Percentiles rank a stretch among this genome's conserved stretches.
These are phyloP conservation scores for Trichoderma polysporum DNA, from an alignment of 2,329 filamentous ascomycete genomes.

Conservation along the genomic window DNA sequence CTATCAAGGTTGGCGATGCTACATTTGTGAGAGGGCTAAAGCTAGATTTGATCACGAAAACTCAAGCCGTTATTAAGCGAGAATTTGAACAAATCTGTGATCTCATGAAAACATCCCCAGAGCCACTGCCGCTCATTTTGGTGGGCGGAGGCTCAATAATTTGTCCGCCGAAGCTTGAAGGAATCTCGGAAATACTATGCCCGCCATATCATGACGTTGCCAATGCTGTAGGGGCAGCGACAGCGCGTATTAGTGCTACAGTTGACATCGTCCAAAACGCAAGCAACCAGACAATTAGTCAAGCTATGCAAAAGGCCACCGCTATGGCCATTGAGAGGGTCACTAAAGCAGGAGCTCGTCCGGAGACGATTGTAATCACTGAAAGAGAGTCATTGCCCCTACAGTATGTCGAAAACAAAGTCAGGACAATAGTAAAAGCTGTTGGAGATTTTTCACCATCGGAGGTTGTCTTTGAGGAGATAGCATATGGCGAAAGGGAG, in stretches of 20 bases:
- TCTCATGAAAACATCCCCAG: neutral
- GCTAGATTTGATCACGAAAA: neutral
- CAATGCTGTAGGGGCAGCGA: neutral
- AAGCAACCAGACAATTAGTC: too few relatives aligned
- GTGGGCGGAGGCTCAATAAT: neutral
- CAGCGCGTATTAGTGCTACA: neutral
- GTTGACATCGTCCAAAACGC: neutral
- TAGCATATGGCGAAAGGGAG: neutral
- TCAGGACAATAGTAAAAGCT: neutral
- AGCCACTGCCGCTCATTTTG: neutral
- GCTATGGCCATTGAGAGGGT: neutral
- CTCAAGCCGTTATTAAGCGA: neutral
- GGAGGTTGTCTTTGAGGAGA: neutral
- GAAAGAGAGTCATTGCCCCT: neutral
- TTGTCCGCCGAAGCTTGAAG: neutral
- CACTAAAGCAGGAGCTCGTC: neutral
- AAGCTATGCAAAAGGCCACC: neutral
- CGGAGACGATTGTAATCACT: neutral
- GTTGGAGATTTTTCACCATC: neutral
- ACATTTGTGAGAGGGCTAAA: neutral
- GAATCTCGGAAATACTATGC: neutral
- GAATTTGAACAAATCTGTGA: neutral
- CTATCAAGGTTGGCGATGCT: neutral
- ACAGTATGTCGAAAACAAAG: neutral
- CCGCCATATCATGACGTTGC: neutral